Evolutionary conservation across 2,329 filamentous ascomycete genomes (phyloP), one percentile per base, ranked within the genome.

Genomic region (Dactylonectria estremocensis): DNA sequence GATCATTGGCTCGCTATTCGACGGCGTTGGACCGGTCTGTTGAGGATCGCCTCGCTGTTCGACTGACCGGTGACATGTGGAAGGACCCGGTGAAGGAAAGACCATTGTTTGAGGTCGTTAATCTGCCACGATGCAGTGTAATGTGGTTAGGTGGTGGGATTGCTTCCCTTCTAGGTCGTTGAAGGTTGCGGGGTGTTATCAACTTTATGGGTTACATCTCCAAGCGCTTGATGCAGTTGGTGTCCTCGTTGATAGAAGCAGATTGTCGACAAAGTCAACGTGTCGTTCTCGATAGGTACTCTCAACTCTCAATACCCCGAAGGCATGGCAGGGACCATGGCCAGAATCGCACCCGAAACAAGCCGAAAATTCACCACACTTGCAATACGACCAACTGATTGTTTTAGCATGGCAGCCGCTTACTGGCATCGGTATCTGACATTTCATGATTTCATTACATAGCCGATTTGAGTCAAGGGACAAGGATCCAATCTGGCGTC

Each of bases 51-150:
- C 52, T 49, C 45, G 57, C 49, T 35, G 40, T 50, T 61, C 31
- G 68, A 37, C 31, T 73, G 67, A 73, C 70, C 63, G 68, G 66
- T 65, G 65, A 33, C 61, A 64, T 70, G 62, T 60, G 62, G 64
- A 49, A 66, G 59, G 53, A 43, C 61, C 43, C 28, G 52, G 48
- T 46, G 52, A 33, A 24, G 49, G 64, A 63, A 49, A 46, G 54
- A 66, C 56, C 22, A 55, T 55, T 49, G 57, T 3, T 61, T 65
- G 45, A 69, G 35, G 58, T 48, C 50, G 20, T 18, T 40, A 65
- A 61, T 31, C n/a, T n/a, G 11, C 16, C 62, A 48, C 33, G 55
- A 61, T 66, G 57, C 56, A 57, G 54, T 66, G 57, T 52, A 61
- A 60, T 56, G 63, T 13, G 28, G 48, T 55, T n/a, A 33, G 40